phyloP scores from a whole-genome alignment of 306 rosid genomes.

The Carpinus viminea region DNA sequence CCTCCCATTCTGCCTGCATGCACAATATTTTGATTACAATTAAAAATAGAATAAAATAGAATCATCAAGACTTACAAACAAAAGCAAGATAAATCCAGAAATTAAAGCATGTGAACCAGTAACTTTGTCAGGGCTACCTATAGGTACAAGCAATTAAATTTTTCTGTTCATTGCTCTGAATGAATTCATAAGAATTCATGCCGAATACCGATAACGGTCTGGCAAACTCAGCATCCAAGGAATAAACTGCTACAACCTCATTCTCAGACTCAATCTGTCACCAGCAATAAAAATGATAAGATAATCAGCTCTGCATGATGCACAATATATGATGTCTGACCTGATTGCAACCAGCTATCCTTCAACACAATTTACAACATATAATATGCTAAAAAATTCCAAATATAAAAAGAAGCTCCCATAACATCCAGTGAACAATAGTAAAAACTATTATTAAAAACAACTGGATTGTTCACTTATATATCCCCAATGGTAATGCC shows the following conservation, averaged over 20 bases:
- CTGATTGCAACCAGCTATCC: not conserved
- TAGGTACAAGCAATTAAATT: conserved; percentile 77
- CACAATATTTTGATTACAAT: conserved; percentile 15
- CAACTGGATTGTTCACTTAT: not conserved
- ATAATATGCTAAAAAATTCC: not conserved
- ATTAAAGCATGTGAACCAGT: conserved; percentile 10
- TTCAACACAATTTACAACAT: not conserved
- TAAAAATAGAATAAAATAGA: not conserved
- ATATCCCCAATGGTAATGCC: not conserved
- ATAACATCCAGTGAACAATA: too few relatives aligned
- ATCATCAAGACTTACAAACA: not conserved
- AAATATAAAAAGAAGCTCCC: too few relatives aligned
- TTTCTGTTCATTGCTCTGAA: conserved; percentile 40
- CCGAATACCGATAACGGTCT: conserved; percentile 86
- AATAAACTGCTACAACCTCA: conserved; percentile 63
- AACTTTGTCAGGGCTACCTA: conserved; percentile 53
- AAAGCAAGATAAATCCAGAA: conserved; percentile 14
- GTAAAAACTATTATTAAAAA: not conserved
- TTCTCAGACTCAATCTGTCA: conserved; percentile 74
- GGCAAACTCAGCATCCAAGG: conserved; percentile 84
- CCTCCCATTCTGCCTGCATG: conserved; percentile 72
- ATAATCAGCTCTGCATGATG: not conserved
- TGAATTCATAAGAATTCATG: conserved; percentile 71
- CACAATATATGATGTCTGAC: not conserved
- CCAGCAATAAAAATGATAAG: conserved; percentile 14